Evolutionary conservation across 2,329 filamentous ascomycete species (phyloP), one percentile per base, ranked within the genome.

Genomic region (Elsinoe perseae): DNA sequence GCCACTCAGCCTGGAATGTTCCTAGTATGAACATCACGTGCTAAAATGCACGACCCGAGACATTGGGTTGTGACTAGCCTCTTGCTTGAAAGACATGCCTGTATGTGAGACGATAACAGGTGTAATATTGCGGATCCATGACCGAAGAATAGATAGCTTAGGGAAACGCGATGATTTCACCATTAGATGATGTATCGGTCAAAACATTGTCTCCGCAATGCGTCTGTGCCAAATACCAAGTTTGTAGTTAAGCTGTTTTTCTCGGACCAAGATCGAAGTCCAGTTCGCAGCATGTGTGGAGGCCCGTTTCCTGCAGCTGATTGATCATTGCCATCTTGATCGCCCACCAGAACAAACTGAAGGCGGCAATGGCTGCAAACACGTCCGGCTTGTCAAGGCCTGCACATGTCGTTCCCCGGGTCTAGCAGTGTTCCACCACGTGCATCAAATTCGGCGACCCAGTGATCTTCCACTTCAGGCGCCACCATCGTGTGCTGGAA

Each of bases 401-500:
- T 27, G n/a, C 40, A 36, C 12, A 25, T 25, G 40, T 44, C 20
- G 40, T 44, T 44, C 40, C 40, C 40, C 40, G 20, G 40, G 16
- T 43, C 43, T 48, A 16, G 21, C 23, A 28, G 43, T 14, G 23
- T 28, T 23, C 27, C 43, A 48, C 43, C 43, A 48, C 43, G 43
- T 48, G 43, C 23, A 48, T 32, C 43, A 48, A 28, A 18, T 32
- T 28, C 25, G 27, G 16, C 43, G 27, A 23, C 43, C 27, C 43
- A 48, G 43, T 48, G 43, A 48, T 50, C 44, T 30, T 16, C 44
- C 16, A 30, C 18, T 12, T n/a, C 23, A 14, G 44, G 32, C 44
- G 44, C 44, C 44, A 32, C 44, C 44, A 50, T 50, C 44, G 16
- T 50, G 44, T 50, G n/a, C 44, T 30, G n/a, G 44, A 18, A 25